Evolutionary conservation across 805 yeast species (phyloP), one percentile per base, ranked within the genome.

Genomic region (Metschnikowia shivogae): DNA sequence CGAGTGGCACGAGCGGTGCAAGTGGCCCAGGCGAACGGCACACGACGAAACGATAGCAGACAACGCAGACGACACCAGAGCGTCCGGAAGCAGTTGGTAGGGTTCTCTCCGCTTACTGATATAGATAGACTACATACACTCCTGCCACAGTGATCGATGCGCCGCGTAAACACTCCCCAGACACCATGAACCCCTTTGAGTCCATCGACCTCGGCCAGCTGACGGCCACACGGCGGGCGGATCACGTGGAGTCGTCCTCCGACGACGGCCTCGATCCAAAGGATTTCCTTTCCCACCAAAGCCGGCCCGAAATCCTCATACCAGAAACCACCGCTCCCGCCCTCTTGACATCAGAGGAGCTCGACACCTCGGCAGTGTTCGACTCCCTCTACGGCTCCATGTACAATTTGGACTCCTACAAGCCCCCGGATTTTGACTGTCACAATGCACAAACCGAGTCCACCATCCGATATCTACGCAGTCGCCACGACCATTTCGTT

Each of bases 221-320:
- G 11, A 36, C 39, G 13, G 37, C 40, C 14, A 22, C 37, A 3
- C 11, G 35, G 3, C 10, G 12, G 9, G 38, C 19, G 3, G 38
- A 35, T 10, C 39, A 14, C 9, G 24, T 44, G 7, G 47, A 47
- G 9, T 54, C 48, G 11, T 48, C 52, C 13, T 50, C 55, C 8
- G 59, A 55, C 26, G 59, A 55, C 30, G 56, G 56, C 1, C 55
- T 54, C n/a, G 59, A 55, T 33, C 59, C 57, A 7, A 30, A 43
- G 14, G 59, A 55, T 13, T 55, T 54, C 14, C 49, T 55, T 11
- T 47, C 56, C n/a, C 53, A 46, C n/a, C 17, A 33, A 11, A 28
- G 14, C 34, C 35, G 12, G 26, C 30, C 36, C 3, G 31, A 26
- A n/a, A 14, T 32, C 19, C 8, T 8, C 32, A n/a, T 13, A 26